phyloP scores from a whole-genome alignment of 805 yeast species.

The Kazachstania psychrophila region DNA sequence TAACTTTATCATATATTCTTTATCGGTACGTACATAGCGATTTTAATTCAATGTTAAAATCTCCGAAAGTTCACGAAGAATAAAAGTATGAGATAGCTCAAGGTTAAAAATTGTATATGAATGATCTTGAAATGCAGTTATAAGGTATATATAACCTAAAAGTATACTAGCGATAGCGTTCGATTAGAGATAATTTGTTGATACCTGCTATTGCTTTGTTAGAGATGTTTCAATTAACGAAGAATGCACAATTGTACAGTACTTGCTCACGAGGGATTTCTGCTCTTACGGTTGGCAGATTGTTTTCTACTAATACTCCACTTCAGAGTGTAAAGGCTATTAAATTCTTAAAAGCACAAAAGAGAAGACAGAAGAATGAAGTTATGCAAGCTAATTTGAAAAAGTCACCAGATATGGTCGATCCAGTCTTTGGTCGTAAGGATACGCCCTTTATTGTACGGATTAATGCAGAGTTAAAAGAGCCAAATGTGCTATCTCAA shows the following conservation, averaged over 20 bases:
- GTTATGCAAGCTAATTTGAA: constrained; percentile 27
- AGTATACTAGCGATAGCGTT: too few relatives aligned
- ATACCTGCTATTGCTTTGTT: too few relatives aligned
- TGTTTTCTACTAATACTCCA: constrained; percentile 8
- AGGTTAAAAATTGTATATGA: too few relatives aligned
- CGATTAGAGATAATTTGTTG: too few relatives aligned
- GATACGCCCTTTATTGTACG: constrained; percentile 60
- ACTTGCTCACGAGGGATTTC: not conserved
- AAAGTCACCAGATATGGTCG: constrained; percentile 38
- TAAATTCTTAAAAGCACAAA: constrained; percentile 28
- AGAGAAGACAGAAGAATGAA: constrained; percentile 28
- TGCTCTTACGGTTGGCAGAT: constrained; percentile 1
- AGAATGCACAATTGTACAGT: not conserved
- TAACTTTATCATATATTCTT: too few relatives aligned
- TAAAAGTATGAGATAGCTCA: too few relatives aligned
- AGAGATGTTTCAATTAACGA: constrained; percentile 2
- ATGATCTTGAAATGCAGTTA: too few relatives aligned
- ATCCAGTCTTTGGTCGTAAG: constrained; percentile 76
- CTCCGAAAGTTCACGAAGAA: too few relatives aligned
- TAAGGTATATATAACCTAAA: too few relatives aligned
- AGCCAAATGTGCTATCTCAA: constrained; percentile 53
- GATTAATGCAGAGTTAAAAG: constrained; percentile 54
- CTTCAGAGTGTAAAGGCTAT: constrained; percentile 21
- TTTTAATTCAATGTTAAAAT: too few relatives aligned
- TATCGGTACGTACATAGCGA: too few relatives aligned